Base-by-base conservation (phyloP, 768 basidiomycete species). In the Chalciporus piperatus region DNA sequence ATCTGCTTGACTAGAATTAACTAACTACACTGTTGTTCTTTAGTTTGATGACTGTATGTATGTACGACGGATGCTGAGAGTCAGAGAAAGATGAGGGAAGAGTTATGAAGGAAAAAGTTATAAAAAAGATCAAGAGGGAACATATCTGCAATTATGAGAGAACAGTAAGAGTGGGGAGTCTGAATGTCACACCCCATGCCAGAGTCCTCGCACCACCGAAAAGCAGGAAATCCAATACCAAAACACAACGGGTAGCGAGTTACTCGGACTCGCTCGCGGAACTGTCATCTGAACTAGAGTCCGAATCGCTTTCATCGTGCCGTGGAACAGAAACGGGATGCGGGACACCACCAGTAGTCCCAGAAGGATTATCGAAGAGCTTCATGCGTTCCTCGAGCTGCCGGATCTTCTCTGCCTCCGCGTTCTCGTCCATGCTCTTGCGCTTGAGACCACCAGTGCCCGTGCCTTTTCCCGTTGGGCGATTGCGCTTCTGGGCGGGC, bases 391-490 rank as follows among this genome's bases (percentile, higher is more conserved):
- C 85, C 71, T 99, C 96, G 39, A 99, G 78, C 68, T 83, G 79
- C 45, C 88, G 82, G 64, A 99, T 99, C 76, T 95, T 92, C 75
- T 92, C 93, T 8, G 91, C 88, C 72, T 99, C 96, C 30, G 87
- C 88, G 58, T 92, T 90, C 73, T 98, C 94, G 65, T 98, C 93
- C 90, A 98, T 95, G 65, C 88, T 91, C 78, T 94, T 93, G 51
- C 93, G 85, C 69, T 94, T 92, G 42, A 92, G 74, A 9, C 94
- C 92, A 39, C 92, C 94, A 4, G 92, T 94, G 1, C 89, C 89
- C 0, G 85, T 87, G 28, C 89, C 89, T 65, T 92, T 90, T 55
- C 86, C 85, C 5, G 76, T 75, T 19, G 57, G 56, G 38, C 84
- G 76, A 60, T 72, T 83, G 43, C 88, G 82, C 54, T 83, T 83